These are phyloP conservation scores for Colletotrichum chlorophyti DNA, from an alignment of 2,329 filamentous ascomycete genomes.

Conservation along the genomic window DNA sequence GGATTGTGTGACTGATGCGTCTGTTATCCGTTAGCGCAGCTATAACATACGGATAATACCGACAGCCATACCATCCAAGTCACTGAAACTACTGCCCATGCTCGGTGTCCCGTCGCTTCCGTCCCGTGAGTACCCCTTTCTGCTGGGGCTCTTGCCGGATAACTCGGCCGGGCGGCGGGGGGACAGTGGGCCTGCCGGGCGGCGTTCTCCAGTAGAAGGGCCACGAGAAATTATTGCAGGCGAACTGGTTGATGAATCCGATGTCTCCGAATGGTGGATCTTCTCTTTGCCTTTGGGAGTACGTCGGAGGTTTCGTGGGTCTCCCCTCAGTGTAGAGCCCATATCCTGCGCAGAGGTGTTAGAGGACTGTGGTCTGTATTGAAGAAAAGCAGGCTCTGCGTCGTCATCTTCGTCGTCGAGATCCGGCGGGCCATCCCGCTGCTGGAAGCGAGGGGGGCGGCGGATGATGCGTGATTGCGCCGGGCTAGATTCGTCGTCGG, in stretches of 20 bases:
- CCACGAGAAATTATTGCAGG: conserved; percentile 44
- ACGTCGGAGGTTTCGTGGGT: conserved; percentile 44
- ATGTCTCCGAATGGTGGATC: conserved; percentile 59
- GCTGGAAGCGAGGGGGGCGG: conserved; percentile 60
- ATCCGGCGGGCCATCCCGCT: conserved; percentile 25
- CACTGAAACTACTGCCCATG: conserved; percentile 87
- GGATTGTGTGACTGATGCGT: conserved; percentile 81
- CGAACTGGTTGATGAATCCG: conserved; percentile 68
- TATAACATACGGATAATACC: background rate
- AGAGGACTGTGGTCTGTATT: conserved; percentile 46
- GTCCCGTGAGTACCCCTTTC: conserved; percentile 60
- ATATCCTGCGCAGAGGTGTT: conserved; percentile 51
- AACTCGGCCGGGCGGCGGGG: conserved; percentile 67
- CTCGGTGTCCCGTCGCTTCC: conserved; percentile 78
- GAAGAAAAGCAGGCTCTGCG: conserved; percentile 63
- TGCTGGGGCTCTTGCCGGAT: conserved; percentile 59
- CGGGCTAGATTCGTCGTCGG: conserved; percentile 57
- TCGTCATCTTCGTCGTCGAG: conserved; percentile 53
- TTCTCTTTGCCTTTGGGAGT: conserved; percentile 40
- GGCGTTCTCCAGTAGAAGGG: conserved; percentile 40
- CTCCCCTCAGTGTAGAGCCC: conserved; percentile 59
- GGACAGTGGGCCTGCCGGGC: conserved; percentile 55
- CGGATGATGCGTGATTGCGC: conserved; percentile 67
- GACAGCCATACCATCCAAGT: conserved; percentile 72
- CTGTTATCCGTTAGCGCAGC: conserved; percentile 45